Percentiles rank a stretch among this genome's conserved stretches.
Conservation (phyloP, 2,329 filamentous ascomycete genomes). For the Clarireedia paspali region DNA sequence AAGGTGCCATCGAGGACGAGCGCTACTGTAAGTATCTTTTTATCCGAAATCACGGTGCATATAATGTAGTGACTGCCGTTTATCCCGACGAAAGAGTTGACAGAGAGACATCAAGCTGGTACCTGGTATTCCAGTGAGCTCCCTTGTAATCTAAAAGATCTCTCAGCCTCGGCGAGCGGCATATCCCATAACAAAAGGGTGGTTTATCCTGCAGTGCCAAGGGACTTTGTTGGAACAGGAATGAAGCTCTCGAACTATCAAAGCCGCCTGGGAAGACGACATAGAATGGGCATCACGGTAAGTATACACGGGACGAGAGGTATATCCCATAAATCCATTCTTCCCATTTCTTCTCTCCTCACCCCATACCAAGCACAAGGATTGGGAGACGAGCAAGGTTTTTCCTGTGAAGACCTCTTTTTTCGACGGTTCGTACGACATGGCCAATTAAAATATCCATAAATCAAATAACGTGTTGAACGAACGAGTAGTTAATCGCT, state of each 20-base stretch:
- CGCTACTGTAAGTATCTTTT: not conserved
- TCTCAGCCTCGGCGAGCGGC: constrained; percentile 6
- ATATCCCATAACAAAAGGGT: not conserved
- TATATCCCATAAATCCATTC: no score
- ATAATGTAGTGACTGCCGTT: not conserved
- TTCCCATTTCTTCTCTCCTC: no score
- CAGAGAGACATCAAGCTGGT: not conserved
- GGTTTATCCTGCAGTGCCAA: constrained; percentile 3
- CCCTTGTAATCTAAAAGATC: constrained; percentile 1
- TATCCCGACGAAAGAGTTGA: not conserved
- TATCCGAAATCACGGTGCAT: not conserved
- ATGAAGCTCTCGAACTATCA: not conserved
- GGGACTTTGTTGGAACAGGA: not conserved
- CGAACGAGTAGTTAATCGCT: not conserved
- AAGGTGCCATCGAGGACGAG: not conserved
- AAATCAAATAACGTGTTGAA: not conserved
- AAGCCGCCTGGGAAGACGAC: not conserved
- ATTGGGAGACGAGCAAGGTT: no score
- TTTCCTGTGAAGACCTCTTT: no score
- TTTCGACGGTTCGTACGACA: not conserved
- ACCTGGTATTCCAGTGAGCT: not conserved
- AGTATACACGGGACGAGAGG: no score
- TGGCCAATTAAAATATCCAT: not conserved
- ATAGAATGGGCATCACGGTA: not conserved
- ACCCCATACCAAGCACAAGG: no score